Evolutionary conservation across 352 stramenopile species (phyloP).

Genomic region (Blastocystis hominis): DNA sequence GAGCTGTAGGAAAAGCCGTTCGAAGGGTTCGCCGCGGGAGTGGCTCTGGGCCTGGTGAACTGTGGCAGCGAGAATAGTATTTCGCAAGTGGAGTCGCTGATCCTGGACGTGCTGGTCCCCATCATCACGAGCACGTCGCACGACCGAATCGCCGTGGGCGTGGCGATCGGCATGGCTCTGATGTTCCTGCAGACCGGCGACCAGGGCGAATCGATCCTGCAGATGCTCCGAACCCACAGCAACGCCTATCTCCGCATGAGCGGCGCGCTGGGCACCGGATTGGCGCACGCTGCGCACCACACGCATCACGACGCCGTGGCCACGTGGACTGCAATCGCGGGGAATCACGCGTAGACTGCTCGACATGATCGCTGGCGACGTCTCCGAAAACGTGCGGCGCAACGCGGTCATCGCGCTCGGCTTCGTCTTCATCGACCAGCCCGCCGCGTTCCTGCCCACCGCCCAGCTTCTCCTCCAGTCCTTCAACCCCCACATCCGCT

Average conservation of each 20-base stretch:
- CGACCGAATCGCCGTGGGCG: conserved; percentile 97
- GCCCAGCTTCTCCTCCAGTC: conserved; percentile 90
- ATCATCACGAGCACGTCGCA: conserved; percentile 95
- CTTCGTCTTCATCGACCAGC: conserved; percentile 77
- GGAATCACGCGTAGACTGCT: conserved; percentile 75
- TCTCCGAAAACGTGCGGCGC: conserved; percentile 93
- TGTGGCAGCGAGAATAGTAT: conserved; percentile 63
- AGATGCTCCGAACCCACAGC: conserved; percentile 88
- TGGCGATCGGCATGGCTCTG: conserved; percentile 94
- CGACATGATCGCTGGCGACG: conserved; percentile 93
- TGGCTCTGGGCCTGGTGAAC: conserved; percentile 87
- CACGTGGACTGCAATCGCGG: neutral
- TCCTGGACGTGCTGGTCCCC: conserved; percentile 83
- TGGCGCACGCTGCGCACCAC: conserved; percentile 63
- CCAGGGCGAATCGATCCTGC: conserved; percentile 84
- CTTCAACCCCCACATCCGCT: conserved; percentile 98
- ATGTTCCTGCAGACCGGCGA: conserved; percentile 72
- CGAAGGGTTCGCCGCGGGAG: conserved; percentile 86
- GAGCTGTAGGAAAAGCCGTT: conserved; percentile 90
- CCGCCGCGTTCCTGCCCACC: conserved; percentile 79
- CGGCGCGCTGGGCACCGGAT: conserved; percentile 91
- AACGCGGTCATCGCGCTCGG: conserved; percentile 89
- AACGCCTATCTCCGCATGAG: conserved; percentile 80
- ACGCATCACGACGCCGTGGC: neutral
- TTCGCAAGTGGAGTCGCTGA: conserved; percentile 63